Evolutionary conservation across 1,139 yeast species (phyloP).

Genomic region (Protomyces macrosporus): DNA sequence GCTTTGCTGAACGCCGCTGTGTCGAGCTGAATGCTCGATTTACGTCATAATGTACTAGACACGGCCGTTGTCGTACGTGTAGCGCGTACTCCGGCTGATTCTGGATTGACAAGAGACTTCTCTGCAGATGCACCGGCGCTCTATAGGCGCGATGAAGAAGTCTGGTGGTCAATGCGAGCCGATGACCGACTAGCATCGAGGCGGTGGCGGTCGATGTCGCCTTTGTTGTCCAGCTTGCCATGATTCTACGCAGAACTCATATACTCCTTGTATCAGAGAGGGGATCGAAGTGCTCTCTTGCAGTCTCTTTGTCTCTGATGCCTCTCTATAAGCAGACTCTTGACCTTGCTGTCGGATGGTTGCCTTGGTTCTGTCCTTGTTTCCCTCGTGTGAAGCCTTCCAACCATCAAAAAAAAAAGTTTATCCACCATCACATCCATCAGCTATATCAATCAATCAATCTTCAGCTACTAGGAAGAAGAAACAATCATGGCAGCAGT

Average conservation of each 20-base stretch:
- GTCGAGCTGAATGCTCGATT: neutral
- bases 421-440: neutral
- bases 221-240: neutral
- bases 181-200: neutral
- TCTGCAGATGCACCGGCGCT: neutral
- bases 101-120: neutral
- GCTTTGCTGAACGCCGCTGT: neutral
- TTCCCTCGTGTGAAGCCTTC: neutral
- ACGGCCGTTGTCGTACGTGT: neutral
- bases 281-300: too few species aligned
- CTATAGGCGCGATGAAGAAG: neutral
- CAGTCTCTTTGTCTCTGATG: too few species aligned
- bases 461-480: neutral
- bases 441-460: neutral
- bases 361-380: neutral
- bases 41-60: neutral
- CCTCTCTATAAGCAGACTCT: too few species aligned
- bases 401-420: neutral
- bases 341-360: neutral
- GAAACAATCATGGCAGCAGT: conserved; percentile 33
- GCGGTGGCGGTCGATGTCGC: neutral
- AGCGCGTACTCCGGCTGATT: too few species aligned
- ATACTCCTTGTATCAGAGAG: too few species aligned
- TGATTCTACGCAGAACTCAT: neutral
- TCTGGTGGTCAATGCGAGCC: neutral